Evolutionary conservation across 2,329 filamentous ascomycete species (phyloP).

Genomic region (Sporothrix protearum): DNA sequence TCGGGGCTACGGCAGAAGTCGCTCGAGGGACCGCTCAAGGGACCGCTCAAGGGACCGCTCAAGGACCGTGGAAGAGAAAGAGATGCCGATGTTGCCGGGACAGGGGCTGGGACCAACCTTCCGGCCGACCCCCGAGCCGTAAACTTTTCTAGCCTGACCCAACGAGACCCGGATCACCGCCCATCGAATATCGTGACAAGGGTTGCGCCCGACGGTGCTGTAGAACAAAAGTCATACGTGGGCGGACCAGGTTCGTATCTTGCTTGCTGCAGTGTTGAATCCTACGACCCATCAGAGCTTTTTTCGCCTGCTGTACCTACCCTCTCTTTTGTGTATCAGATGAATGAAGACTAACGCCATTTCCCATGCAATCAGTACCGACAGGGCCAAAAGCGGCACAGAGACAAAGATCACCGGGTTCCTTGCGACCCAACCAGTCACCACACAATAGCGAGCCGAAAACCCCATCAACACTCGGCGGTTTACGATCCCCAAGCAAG

Average conservation of each 20-base stretch:
- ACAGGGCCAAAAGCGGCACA: conserved; percentile 2
- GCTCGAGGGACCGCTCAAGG: conserved; percentile 24
- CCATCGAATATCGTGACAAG: background rate
- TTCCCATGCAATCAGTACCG: background rate
- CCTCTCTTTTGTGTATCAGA: background rate
- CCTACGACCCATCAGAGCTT: background rate
- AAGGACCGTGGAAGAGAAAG: conserved; percentile 26
- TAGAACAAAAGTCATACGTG: background rate
- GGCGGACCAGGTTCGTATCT: conserved; percentile 6
- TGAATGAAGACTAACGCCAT: background rate
- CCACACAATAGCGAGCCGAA: background rate
- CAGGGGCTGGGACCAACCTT: conserved; percentile 19
- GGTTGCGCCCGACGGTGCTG: background rate
- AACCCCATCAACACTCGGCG: background rate
- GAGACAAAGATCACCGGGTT: background rate
- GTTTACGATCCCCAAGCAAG: background rate
- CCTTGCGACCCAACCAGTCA: background rate
- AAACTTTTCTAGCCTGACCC: background rate
- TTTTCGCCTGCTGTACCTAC: background rate
- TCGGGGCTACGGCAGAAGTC: background rate
- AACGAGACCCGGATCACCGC: background rate
- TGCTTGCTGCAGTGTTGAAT: background rate
- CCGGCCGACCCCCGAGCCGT: background rate
- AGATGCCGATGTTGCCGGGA: conserved; percentile 23
- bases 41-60: conserved; percentile 14